Conservation (phyloP, 768 basidiomycete genomes). For the Lentinula aciculospora region DNA sequence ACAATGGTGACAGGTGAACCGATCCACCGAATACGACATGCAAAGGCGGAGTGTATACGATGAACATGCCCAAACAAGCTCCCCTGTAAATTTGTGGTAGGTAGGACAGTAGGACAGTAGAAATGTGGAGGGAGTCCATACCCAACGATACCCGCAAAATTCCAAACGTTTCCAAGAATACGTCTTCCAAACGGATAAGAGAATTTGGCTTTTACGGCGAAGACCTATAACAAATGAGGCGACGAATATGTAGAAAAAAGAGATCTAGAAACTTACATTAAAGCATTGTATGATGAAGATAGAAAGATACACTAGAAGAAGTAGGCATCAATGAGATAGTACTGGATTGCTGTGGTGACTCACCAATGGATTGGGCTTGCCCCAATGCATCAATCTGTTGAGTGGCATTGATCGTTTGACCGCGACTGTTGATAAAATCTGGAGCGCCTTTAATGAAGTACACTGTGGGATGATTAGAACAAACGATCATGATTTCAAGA, state of each 20-base stretch:
- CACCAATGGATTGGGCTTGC: slow-evolving; percentile 58
- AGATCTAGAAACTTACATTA: slow-evolving; percentile 55
- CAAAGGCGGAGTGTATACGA: slow-evolving; percentile 64
- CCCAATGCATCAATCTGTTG: slow-evolving; percentile 54
- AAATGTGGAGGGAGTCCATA: background rate
- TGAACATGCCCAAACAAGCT: slow-evolving; percentile 59
- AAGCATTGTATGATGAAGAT: slow-evolving; percentile 67
- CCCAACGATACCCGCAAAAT: slow-evolving; percentile 55
- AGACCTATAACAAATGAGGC: slow-evolving; percentile 32
- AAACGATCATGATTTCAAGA: background rate
- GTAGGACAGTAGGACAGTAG: background rate
- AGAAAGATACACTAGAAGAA: slow-evolving; percentile 47
- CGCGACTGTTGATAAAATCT: slow-evolving; percentile 50
- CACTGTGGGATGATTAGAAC: slow-evolving; percentile 18
- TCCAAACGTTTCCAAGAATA: slow-evolving; percentile 54
- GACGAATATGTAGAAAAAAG: background rate
- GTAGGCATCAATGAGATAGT: no score
- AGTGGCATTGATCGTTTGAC: slow-evolving; percentile 35
- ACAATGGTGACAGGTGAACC: slow-evolving; percentile 50
- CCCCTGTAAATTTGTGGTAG: slow-evolving; percentile 22
- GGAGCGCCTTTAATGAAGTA: slow-evolving; percentile 46
- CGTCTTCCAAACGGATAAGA: slow-evolving; percentile 58
- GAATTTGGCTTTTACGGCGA: slow-evolving; percentile 62
- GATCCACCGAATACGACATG: slow-evolving; percentile 67
- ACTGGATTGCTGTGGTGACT: no score